Evolutionary conservation across 2,329 filamentous ascomycete species (phyloP), one percentile per base, ranked within the genome.

Genomic region (Xylariomycetidae sp.): DNA sequence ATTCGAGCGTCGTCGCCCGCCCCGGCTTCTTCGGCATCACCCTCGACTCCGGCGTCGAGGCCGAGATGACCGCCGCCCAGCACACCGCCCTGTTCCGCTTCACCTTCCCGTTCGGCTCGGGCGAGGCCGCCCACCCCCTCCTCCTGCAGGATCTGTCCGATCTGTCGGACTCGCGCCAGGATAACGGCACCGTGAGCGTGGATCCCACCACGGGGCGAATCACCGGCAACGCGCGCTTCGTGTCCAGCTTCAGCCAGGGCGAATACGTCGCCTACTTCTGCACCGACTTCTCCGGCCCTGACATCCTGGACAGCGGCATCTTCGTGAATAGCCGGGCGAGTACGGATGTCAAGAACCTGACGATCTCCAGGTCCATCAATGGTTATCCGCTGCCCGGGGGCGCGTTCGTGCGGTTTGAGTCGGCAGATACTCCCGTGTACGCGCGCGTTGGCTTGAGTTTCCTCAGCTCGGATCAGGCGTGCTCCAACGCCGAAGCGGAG

Each of bases 401-500:
- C 5, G 79, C 73, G 1, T 85, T 79, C 58, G 67, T 75, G 15
- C 68, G 75, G 26, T 85, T 85, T 47, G 53, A 71, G 12, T 61
- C 68, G 0, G 54, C 50, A 0, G 55, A 67, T 25, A 61, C 63
- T 2, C 68, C 70, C 2, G 69, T 87, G n/a, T 54, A 73, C 6
- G 80, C 71, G 9, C 70, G 83, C 19, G 77, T 83, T 5, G 82
- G 81, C 0, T 61, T 84, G 6, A 86, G 81, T 43, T 82, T 85
- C 54, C 76, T 86, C 46, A 82, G 75, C 50, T 59, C 63, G 3
- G 65, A 71, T 1, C 72, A 79, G 53, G 83, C 83, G 1, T 89
- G 84, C 48, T 52, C 64, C 6, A 82, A 81, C 49, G 82, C 76
- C 0, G 78, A 85, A 53, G 59, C 50, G 0, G 83, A 88, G 46